A percentile compares a stretch with the other conserved stretches of the same genome.
These are phyloP conservation scores for Lactarius akahatsu DNA, from an alignment of 768 basidiomycete species.

Conservation along the genomic window DNA sequence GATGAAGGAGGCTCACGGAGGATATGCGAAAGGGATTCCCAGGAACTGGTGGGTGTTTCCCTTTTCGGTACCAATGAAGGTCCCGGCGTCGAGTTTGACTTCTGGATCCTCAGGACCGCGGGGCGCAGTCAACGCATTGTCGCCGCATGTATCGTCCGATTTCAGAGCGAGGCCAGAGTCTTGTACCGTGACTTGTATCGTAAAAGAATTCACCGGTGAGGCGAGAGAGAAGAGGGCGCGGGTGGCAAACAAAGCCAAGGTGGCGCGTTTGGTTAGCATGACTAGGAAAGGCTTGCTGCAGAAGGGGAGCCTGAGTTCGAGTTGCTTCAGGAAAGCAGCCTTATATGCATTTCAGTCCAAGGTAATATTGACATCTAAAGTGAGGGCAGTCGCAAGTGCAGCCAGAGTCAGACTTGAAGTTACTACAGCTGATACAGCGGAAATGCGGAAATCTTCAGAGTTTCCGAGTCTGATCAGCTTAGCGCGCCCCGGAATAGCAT, in stretches of 20 bases:
- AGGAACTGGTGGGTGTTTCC: slow-evolving; percentile 37
- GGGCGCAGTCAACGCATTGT: not conserved
- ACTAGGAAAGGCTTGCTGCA: not conserved
- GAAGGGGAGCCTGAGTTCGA: not conserved
- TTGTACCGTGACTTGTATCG: slow-evolving; percentile 9
- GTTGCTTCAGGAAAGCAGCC: not conserved
- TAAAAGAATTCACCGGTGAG: not conserved
- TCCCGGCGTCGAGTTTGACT: slow-evolving; percentile 35
- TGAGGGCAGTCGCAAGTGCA: not conserved
- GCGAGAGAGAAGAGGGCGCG: slow-evolving; percentile 18
- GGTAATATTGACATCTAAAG: not conserved
- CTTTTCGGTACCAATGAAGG: slow-evolving; percentile 33
- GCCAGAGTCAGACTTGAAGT: not conserved
- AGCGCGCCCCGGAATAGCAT: not conserved
- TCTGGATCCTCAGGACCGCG: not conserved
- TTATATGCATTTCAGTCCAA: not conserved
- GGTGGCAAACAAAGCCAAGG: slow-evolving; percentile 14
- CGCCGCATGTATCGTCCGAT: not conserved
- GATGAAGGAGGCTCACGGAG: slow-evolving; percentile 36
- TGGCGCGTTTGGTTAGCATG: slow-evolving; percentile 18
- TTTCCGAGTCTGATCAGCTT: not conserved
- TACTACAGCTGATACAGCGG: not conserved
- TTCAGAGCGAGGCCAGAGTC: not conserved
- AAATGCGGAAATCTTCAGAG: not conserved
- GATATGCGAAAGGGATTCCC: slow-evolving; percentile 44